Evolutionary conservation across 2,329 filamentous ascomycete species (phyloP).

Genomic region (Xylaria sp.): DNA sequence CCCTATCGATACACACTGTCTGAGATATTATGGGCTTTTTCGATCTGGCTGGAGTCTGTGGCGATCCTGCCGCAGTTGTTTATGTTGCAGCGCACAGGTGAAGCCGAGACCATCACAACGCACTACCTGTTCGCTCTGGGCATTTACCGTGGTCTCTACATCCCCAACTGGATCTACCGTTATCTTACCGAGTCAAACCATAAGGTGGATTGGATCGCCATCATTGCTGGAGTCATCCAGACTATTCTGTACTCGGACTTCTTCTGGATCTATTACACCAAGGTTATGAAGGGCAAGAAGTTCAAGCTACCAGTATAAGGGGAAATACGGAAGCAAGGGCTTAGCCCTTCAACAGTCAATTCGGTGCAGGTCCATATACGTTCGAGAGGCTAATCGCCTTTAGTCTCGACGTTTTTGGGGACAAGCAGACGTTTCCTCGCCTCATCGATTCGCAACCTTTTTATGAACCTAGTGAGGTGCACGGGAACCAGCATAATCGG

Average conservation of each 20-base stretch:
- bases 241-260: constrained; percentile 98
- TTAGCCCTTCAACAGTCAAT: background rate
- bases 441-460: background rate
- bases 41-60: constrained; percentile 96
- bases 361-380: background rate
- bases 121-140: constrained; percentile 97
- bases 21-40: constrained; percentile 97
- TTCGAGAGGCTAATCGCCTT: background rate
- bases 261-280: constrained; percentile 99
- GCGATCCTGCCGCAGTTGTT: constrained; percentile 97
- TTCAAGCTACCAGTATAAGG: constrained; percentile 81
- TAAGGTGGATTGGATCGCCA: constrained; percentile 81
- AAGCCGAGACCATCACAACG: constrained; percentile 98
- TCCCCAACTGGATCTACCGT: constrained; percentile 97
- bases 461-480: background rate
- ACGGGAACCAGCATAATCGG: background rate
- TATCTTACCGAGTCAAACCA: constrained; percentile 77
- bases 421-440: background rate
- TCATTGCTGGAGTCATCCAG: constrained; percentile 88
- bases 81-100: constrained; percentile 95
- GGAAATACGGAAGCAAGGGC: background rate
- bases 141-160: constrained; percentile 90
- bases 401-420: background rate
- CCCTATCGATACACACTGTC: constrained; percentile 82
- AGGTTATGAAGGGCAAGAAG: constrained; percentile 88